phyloP scores from a whole-genome alignment of 257 asterid species.

The Nicotiana benthamiana region DNA sequence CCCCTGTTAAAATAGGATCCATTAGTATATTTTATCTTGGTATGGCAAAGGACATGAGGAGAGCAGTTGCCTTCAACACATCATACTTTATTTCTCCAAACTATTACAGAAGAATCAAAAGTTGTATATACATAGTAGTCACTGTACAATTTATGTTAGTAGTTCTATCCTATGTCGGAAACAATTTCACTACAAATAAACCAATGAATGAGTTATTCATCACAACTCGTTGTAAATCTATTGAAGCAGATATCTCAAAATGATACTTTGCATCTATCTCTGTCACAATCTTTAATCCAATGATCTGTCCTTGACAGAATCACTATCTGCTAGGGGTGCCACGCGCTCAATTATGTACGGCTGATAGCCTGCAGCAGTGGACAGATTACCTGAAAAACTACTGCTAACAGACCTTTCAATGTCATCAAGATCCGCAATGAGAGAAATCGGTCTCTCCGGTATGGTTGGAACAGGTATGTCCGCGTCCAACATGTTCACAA shows the following conservation, averaged over 20 bases:
- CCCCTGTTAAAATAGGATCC: too few relatives aligned
- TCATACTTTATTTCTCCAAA: neutral
- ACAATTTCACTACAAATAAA: neutral
- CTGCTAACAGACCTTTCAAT: constrained; percentile 58
- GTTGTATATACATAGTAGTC: neutral
- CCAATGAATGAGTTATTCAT: neutral
- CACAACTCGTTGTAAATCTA: neutral
- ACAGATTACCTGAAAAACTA: constrained; percentile 56
- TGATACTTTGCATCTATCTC: neutral
- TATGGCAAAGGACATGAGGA: neutral
- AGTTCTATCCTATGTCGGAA: neutral
- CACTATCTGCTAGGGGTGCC: constrained; percentile 14
- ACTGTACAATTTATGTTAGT: constrained; percentile 7
- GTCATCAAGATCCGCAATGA: constrained; percentile 60
- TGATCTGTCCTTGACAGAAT: neutral
- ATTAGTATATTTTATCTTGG: neutral
- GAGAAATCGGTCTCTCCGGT: constrained; percentile 77
- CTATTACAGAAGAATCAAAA: neutral
- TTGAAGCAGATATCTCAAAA: neutral
- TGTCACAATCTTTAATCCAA: neutral
- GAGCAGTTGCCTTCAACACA: neutral
- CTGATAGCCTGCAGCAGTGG: constrained; percentile 59
- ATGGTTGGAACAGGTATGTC: constrained; percentile 56
- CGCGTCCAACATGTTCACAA: constrained; percentile 72
- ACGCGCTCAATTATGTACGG: constrained; percentile 29